Percentiles rank a stretch among this genome's conserved stretches.
These are phyloP conservation scores for Rosa multiflora DNA, from an alignment of 306 rosid genomes.

Conservation along the genomic window DNA sequence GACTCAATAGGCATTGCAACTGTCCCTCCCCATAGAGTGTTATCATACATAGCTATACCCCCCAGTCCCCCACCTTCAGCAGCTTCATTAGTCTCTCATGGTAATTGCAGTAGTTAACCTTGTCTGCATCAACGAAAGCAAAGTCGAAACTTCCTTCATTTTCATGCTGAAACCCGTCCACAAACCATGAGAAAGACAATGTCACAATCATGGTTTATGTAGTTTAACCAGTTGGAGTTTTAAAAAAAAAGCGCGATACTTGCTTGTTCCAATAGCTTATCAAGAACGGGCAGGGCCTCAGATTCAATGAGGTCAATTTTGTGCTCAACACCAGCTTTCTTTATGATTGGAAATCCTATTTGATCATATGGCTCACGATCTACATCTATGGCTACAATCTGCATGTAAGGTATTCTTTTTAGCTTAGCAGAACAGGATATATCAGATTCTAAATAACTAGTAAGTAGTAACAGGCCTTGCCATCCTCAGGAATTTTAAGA, in stretches of 20 bases:
- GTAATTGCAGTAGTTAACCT: slow-evolving; percentile 51
- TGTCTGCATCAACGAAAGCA: slow-evolving; percentile 58
- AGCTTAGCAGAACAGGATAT: neutral
- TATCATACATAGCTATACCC: slow-evolving; percentile 50
- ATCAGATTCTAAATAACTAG: neutral
- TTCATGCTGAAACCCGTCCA: slow-evolving; percentile 30
- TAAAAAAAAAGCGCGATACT: neutral
- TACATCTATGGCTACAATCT: slow-evolving; percentile 58
- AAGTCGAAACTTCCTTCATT: slow-evolving; percentile 54
- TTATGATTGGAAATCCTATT: slow-evolving; percentile 53
- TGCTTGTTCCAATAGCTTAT: slow-evolving; percentile 47
- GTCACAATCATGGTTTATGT: neutral
- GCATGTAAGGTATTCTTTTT: neutral
- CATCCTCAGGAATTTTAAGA: slow-evolving; percentile 51
- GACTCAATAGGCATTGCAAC: slow-evolving; percentile 40
- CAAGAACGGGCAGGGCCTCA: slow-evolving; percentile 50
- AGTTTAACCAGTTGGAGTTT: neutral
- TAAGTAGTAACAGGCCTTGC: slow-evolving; percentile 29
- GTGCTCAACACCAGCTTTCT: slow-evolving; percentile 62
- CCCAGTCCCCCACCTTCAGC: slow-evolving; percentile 55
- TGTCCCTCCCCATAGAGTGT: slow-evolving; percentile 59
- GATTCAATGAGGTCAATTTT: slow-evolving; percentile 59
- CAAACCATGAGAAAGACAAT: neutral
- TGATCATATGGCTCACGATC: slow-evolving; percentile 42
- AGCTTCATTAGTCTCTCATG: slow-evolving; percentile 49